Evolutionary conservation across 345 rosid genomes (phyloP), one percentile per base, ranked within the genome.

Genomic region (Orychophragmus violaceus): DNA sequence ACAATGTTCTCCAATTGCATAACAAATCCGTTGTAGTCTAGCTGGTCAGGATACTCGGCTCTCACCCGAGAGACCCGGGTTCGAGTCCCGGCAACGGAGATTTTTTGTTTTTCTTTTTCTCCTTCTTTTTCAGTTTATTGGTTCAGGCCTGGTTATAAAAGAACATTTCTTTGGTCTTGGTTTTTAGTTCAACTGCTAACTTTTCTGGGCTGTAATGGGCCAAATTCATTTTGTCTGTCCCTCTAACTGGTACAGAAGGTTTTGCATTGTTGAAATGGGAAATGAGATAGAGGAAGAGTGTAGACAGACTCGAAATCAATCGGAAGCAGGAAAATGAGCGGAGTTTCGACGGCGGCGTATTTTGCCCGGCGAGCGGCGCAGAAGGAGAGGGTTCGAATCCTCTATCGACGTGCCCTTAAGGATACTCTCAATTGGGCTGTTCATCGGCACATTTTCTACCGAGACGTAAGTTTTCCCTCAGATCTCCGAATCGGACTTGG

Each of bases 341-440:
- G 83, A 70, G 71, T 65, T 37, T 57, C 85, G 19, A 24, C 86
- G 78, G 92, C 88, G 35, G 91, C 81, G 67, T 88, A 94, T 66
- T 18, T 88, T 18, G 87, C 85, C 8, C 83, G 99, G 79, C 75
- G 96, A 76, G 96, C 97, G 17, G 90, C 89, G 24, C 96, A 94
- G 82, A 88, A 80, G 81, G 92, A 90, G 86, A 82, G 88, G 75
- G 96, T 87, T 52, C 79, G 90, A 77, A 88, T 94, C 79, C 96
- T 94, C 39, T 90, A 94, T 76, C 84, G 97, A 61, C 95, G 95
- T 23, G 96, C 99, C 27, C 93, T 94, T 48, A 90, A 85, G 76
- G 97, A 94, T 70, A 84, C 88, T 39, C 96, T 94, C 49, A 88
- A 88, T 80, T 90, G 99, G 97, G 95, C 96, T 54, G 99, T 94